phyloP scores from a whole-genome alignment of 306 rosid genomes.

The Ammopiptanthus mongolicus region DNA sequence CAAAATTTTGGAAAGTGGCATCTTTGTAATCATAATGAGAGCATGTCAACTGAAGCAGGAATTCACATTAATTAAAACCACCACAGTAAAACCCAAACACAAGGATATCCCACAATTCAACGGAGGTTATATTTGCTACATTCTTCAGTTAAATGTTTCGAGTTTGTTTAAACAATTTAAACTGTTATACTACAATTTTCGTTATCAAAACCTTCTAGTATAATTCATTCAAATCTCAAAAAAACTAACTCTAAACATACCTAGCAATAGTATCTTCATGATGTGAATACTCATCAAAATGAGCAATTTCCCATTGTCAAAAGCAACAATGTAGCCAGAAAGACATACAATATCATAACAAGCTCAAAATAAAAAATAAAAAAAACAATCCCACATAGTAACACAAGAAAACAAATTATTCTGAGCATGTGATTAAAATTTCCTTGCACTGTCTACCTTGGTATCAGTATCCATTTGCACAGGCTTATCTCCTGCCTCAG shows the following conservation, averaged over 20 bases:
- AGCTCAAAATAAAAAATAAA: neutral
- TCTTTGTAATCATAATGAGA: no score
- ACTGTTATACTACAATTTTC: neutral
- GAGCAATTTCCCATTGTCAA: neutral
- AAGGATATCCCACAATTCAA: neutral
- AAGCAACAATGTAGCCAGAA: neutral
- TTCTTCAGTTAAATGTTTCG: neutral
- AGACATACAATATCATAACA: neutral
- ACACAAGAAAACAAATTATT: neutral
- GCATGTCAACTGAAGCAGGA: neutral
- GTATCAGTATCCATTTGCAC: constrained; percentile 77
- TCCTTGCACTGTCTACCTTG: constrained; percentile 46
- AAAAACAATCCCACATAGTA: neutral
- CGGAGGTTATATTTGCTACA: neutral
- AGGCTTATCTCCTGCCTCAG: constrained; percentile 73
- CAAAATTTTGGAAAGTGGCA: no score
- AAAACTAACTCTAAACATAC: neutral
- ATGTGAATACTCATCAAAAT: neutral
- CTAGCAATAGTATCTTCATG: neutral
- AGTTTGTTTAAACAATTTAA: neutral
- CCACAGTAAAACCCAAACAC: neutral
- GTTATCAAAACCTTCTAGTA: neutral
- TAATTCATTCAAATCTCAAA: neutral
- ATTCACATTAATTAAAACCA: neutral
- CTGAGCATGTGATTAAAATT: neutral